Percentiles rank a stretch among this genome's conserved stretches.
Evolutionary conservation across 371 early-diverging fungal species (phyloP).

Genomic region (Basidiobolus meristosporus): DNA sequence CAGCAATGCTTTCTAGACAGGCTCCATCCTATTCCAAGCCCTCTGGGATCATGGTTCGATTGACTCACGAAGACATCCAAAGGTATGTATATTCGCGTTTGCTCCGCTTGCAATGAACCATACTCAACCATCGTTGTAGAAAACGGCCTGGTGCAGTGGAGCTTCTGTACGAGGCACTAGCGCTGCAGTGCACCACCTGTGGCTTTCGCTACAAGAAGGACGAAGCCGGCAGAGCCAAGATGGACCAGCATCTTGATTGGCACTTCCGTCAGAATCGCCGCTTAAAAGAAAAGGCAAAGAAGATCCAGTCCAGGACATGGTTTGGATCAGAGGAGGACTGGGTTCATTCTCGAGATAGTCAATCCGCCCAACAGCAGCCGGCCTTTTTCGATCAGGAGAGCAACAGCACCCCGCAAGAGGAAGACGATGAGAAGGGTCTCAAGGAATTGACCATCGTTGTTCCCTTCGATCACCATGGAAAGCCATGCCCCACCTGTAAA

Average conservation of each 20-base stretch:
- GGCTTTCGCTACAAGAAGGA: conserved; percentile 59
- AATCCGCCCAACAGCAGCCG: background rate
- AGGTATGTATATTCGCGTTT: conserved; percentile 7
- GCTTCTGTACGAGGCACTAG: conserved; percentile 49
- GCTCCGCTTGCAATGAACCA: background rate
- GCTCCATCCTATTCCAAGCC: background rate
- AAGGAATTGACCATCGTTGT: conserved; percentile 19
- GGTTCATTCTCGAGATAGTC: conserved; percentile 14
- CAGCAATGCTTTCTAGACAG: conserved; percentile 11
- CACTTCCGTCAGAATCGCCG: conserved; percentile 84
- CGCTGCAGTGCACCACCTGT: conserved; percentile 79
- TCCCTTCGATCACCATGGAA: conserved; percentile 17
- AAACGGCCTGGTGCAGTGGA: conserved; percentile 33
- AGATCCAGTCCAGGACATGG: conserved; percentile 70
- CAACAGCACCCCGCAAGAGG: conserved; percentile 7
- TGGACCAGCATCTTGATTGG: conserved; percentile 78
- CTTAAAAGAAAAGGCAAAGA: conserved; percentile 50
- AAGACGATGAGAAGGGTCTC: conserved; percentile 8
- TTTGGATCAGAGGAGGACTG: conserved; percentile 47
- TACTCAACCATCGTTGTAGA: too few relatives aligned
- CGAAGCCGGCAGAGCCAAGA: conserved; percentile 43
- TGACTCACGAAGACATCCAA: conserved; percentile 8
- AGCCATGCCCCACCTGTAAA: conserved; percentile 68
- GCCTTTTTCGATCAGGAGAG: conserved; percentile 12
- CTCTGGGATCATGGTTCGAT: too few relatives aligned